Conservation (phyloP, 2,329 filamentous ascomycete genomes). For the Xylaria sp. region DNA sequence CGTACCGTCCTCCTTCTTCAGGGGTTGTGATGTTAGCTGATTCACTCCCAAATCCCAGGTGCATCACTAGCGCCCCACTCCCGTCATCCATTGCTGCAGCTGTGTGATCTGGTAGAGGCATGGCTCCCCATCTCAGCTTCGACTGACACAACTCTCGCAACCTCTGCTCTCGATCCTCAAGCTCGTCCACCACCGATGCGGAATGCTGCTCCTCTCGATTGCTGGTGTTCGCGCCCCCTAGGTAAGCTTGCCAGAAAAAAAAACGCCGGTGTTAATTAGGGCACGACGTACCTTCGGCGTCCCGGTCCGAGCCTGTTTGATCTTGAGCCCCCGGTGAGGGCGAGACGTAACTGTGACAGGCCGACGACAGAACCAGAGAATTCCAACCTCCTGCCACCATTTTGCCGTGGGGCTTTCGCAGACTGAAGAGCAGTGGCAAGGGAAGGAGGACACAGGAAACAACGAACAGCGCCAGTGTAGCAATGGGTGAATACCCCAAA, state of each 20-base stretch:
- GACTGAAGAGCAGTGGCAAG: conserved; percentile 3
- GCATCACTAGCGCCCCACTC: conserved; percentile 3
- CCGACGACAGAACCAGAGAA: conserved; percentile 7
- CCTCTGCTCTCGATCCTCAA: conserved; percentile 1
- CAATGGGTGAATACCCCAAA: conserved; percentile 1
- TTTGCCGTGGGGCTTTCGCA: neutral
- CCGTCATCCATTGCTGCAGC: neutral
- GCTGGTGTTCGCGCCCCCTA: neutral
- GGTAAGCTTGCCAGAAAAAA: neutral
- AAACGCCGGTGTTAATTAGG: neutral
- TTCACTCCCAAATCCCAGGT: conserved; percentile 8
- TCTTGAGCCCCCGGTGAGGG: too few relatives aligned
- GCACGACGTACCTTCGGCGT: neutral
- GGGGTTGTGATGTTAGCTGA: neutral
- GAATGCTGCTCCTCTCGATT: neutral
- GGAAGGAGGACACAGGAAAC: neutral
- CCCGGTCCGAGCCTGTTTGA: neutral
- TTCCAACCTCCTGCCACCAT: conserved; percentile 6
- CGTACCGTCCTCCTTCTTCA: conserved; percentile 5
- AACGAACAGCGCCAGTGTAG: conserved; percentile 1
- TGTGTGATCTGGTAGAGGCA: conserved; percentile 1
- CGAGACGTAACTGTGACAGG: conserved; percentile 3
- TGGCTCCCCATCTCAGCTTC: conserved; percentile 10
- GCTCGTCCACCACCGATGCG: neutral
- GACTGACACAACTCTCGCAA: conserved; percentile 4